A percentile compares a stretch with the other conserved stretches of the same genome.
These are phyloP conservation scores for Corrigiola litoralis DNA, from an alignment of 179 eudicot genomes.

Conservation along the genomic window DNA sequence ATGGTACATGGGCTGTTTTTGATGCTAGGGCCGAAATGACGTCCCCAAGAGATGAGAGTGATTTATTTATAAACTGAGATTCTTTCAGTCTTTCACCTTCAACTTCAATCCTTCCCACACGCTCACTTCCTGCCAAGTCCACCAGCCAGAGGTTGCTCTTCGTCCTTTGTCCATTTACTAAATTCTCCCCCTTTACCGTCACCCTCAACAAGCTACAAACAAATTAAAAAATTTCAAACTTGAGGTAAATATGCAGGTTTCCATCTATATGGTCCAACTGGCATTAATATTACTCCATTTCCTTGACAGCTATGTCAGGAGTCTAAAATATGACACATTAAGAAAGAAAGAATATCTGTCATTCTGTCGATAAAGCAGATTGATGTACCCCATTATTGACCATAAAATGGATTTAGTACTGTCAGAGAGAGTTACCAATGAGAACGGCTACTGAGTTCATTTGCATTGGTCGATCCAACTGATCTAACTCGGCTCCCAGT, in stretches of 20 bases:
- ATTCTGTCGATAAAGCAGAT: too few relatives aligned
- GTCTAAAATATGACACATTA: background rate
- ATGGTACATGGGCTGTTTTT: conserved; percentile 81
- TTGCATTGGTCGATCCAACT: conserved; percentile 94
- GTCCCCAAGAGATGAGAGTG: conserved; percentile 93
- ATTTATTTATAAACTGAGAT: conserved; percentile 92
- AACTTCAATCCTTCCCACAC: conserved; percentile 81
- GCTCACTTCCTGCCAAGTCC: conserved; percentile 98
- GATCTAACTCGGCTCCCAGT: conserved; percentile 80
- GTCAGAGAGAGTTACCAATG: conserved; percentile 61
- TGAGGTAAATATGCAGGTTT: background rate
- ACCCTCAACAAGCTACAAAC: conserved; percentile 74
- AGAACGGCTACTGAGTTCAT: conserved; percentile 94
- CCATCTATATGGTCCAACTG: background rate
- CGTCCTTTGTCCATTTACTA: conserved; percentile 67
- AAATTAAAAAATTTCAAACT: background rate
- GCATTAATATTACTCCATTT: background rate
- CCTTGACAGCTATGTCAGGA: background rate
- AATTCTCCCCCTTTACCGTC: conserved; percentile 63
- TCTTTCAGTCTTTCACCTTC: conserved; percentile 97
- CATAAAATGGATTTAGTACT: background rate
- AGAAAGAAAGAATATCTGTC: background rate
- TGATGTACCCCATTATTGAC: background rate
- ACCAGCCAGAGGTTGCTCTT: conserved; percentile 96
- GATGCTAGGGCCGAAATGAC: conserved; percentile 95